A percentile compares a stretch with the other conserved stretches of the same genome.
These are phyloP conservation scores for Debaryomyces nepalensis DNA, from an alignment of 1,139 yeast species.

Conservation along the genomic window DNA sequence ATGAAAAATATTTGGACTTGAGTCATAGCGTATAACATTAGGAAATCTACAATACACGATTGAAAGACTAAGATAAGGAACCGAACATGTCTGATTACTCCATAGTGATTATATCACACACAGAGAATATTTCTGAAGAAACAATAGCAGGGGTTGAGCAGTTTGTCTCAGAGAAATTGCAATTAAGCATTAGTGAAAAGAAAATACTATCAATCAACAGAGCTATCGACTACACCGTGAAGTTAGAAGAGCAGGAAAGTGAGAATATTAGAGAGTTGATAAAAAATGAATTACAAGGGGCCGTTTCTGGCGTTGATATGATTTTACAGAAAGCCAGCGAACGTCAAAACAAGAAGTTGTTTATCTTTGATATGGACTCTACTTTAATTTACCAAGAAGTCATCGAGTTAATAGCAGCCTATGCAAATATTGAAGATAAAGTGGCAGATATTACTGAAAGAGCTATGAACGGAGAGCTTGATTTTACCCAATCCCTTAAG, in stretches of 20 bases:
- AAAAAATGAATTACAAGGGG: conserved; percentile 12
- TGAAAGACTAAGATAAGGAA: not conserved
- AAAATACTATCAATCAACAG: conserved; percentile 16
- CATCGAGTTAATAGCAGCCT: conserved; percentile 86
- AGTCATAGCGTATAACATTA: conserved; percentile 8
- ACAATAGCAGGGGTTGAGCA: conserved; percentile 11
- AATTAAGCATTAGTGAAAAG: conserved; percentile 11
- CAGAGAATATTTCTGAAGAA: conserved; percentile 9
- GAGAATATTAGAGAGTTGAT: conserved; percentile 14
- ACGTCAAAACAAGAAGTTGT: conserved; percentile 61
- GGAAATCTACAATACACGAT: not conserved
- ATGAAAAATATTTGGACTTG: conserved; percentile 3
- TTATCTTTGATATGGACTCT: conserved; percentile 97
- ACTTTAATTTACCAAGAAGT: conserved; percentile 96
- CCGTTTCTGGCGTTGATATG: conserved; percentile 30
- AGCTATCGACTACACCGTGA: conserved; percentile 21
- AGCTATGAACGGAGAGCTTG: conserved; percentile 97
- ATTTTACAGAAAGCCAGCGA: conserved; percentile 34
- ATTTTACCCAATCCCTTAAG: conserved; percentile 79
- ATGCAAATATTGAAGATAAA: conserved; percentile 38
- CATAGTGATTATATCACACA: conserved; percentile 26
- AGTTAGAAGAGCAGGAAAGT: conserved; percentile 14
- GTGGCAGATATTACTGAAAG: conserved; percentile 74
- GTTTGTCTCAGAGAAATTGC: conserved; percentile 17
- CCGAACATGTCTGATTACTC: conserved; percentile 15